phyloP scores from a whole-genome alignment of 2,329 filamentous ascomycete genomes.

The Claviceps quebecensis region DNA sequence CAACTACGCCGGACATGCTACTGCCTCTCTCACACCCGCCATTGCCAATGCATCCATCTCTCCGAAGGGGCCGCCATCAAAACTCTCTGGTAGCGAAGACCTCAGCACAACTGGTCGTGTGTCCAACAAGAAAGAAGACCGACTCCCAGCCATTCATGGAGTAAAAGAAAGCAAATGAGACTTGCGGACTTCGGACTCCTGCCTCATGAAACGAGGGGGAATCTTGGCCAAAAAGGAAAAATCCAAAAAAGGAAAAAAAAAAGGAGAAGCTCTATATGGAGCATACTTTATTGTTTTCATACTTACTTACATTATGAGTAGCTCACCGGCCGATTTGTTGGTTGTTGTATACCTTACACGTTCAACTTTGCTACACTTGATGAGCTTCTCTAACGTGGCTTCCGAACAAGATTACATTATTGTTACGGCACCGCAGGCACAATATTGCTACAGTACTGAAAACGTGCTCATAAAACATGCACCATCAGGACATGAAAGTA shows the following conservation, averaged over 20 bases:
- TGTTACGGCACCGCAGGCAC: not conserved
- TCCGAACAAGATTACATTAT: not conserved
- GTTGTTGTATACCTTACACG: constrained; percentile 11
- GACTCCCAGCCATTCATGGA: constrained; percentile 19
- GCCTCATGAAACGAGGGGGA: not conserved
- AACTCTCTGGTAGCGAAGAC: constrained; percentile 13
- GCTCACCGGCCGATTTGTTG: constrained; percentile 8
- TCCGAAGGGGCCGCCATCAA: constrained; percentile 16
- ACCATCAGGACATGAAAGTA: not conserved
- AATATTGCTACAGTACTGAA: not conserved
- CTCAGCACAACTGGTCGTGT: constrained; percentile 8
- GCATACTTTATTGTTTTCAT: constrained; percentile 20
- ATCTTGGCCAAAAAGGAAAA: not conserved
- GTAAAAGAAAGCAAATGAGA: constrained; percentile 5
- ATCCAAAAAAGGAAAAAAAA: constrained; percentile 5
- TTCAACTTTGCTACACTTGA: constrained; percentile 10
- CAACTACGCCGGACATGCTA: constrained; percentile 37
- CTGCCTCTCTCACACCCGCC: constrained; percentile 33
- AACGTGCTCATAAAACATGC: not conserved
- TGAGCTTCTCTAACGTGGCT: constrained; percentile 5
- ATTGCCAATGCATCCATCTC: constrained; percentile 25
- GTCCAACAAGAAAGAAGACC: constrained; percentile 30
- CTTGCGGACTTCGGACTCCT: not conserved
- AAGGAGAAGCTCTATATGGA: constrained; percentile 12
- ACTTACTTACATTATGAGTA: constrained; percentile 19